Conservation (phyloP, 495 filamentous ascomycete species). For the Hyaloscypha variabilis region DNA sequence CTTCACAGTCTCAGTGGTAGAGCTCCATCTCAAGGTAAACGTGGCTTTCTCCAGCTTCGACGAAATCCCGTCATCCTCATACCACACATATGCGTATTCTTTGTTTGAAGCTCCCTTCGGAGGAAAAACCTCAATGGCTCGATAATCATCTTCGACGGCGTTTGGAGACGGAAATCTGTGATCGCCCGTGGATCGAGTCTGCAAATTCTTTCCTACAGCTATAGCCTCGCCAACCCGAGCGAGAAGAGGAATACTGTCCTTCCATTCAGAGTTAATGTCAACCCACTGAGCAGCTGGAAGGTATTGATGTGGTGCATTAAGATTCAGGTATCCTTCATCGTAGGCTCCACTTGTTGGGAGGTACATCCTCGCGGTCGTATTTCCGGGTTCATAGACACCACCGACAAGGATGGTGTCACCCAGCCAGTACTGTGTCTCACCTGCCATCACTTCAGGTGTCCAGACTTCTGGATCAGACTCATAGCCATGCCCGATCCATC, state of each 20-base stretch:
- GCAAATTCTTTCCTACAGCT: constrained; percentile 57
- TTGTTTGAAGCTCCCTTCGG: constrained; percentile 42
- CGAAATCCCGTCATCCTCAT: constrained; percentile 66
- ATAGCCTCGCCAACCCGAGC: constrained; percentile 61
- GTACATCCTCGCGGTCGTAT: constrained; percentile 55
- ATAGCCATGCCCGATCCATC: constrained; percentile 72
- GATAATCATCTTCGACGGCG: constrained; percentile 61
- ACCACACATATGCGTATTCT: constrained; percentile 53
- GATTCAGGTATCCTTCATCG: constrained; percentile 60
- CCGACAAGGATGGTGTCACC: constrained; percentile 66
- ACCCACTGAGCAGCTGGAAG: constrained; percentile 62
- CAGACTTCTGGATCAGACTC: constrained; percentile 65
- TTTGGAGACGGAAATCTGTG: constrained; percentile 54
- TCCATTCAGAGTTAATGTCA: constrained; percentile 59
- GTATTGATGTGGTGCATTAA: constrained; percentile 62
- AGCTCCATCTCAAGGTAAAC: constrained; percentile 48
- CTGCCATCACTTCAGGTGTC: constrained; percentile 51
- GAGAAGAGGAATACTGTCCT: constrained; percentile 62
- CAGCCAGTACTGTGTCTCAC: constrained; percentile 73
- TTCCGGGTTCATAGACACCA: constrained; percentile 64
- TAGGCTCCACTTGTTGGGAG: constrained; percentile 49
- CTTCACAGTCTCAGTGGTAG: constrained; percentile 43
- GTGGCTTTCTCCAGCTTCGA: constrained; percentile 42
- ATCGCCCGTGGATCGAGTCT: constrained; percentile 58
- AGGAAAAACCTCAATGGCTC: constrained; percentile 67